A percentile compares a stretch with the other conserved stretches of the same genome.
These are phyloP conservation scores for Eucalyptus lansdowneana DNA, from an alignment of 345 rosid species.

Conservation along the genomic window DNA sequence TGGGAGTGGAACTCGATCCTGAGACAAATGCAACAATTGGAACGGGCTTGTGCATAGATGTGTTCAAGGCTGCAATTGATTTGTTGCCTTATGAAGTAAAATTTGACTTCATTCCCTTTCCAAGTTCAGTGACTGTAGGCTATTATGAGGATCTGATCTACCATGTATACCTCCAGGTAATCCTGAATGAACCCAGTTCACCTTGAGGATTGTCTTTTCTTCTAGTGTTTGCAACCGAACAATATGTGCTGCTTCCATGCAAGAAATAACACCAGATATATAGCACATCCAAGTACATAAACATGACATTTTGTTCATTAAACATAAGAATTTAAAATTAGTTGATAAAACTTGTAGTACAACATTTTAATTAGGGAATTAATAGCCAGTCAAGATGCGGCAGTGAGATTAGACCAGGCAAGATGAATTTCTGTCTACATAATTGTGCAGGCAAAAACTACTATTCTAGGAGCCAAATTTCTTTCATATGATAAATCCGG, in stretches of 20 bases:
- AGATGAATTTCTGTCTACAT: not conserved
- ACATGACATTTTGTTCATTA: no score
- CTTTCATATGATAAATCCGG: not conserved
- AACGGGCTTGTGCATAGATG: not conserved
- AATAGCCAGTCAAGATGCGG: not conserved
- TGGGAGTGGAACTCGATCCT: not conserved
- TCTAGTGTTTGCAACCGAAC: not conserved
- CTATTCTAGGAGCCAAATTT: not conserved
- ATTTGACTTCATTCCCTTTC: not conserved
- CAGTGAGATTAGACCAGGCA: not conserved
- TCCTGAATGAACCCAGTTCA: not conserved
- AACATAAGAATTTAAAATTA: no score
- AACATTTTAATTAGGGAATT: no score
- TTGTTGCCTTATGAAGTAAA: not conserved
- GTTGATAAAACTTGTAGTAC: no score
- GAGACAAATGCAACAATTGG: not conserved
- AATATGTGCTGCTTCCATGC: not conserved
- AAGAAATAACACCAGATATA: not conserved
- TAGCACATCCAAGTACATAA: no score
- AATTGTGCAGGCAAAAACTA: not conserved
- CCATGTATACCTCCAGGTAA: not conserved
- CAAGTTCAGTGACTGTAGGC: not conserved
- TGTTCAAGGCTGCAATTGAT: not conserved
- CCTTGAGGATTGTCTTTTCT: not conserved
- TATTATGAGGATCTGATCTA: not conserved